Evolutionary conservation across 2,329 filamentous ascomycete genomes (phyloP).

Genomic region (Aspergillus sp.): DNA sequence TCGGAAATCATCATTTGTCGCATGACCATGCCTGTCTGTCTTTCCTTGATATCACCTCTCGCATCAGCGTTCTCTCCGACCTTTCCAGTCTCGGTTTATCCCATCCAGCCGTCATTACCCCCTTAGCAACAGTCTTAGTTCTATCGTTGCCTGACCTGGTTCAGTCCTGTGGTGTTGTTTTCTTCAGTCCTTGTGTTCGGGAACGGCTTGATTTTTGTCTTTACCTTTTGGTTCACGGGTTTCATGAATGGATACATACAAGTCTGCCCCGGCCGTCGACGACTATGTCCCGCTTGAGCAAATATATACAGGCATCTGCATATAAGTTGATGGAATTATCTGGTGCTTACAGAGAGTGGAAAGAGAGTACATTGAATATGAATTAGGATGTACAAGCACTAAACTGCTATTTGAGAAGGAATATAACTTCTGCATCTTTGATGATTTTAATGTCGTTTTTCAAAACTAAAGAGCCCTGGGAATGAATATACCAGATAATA

Average conservation of each 20-base stretch:
- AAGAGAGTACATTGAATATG: not conserved
- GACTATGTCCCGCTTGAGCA: not conserved
- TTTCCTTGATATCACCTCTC: conserved; percentile 8
- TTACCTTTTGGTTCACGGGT: not conserved
- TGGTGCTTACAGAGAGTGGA: not conserved
- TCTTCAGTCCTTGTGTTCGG: not conserved
- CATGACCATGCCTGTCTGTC: conserved; percentile 18
- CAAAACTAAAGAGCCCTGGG: not conserved
- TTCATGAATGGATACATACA: not conserved
- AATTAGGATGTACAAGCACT: not conserved
- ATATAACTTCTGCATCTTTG: not conserved
- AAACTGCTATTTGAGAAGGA: not conserved
- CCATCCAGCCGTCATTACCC: conserved; percentile 8
- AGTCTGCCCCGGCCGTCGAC: not conserved
- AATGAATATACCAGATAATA: not conserved
- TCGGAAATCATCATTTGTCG: conserved; percentile 18
- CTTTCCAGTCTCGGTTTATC: conserved; percentile 15
- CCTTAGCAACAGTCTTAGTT: conserved; percentile 6
- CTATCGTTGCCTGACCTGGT: conserved; percentile 21
- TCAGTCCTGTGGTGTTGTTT: not conserved
- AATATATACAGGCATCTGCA: conserved; percentile 6
- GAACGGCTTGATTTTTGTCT: not conserved
- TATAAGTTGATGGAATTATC: not conserved
- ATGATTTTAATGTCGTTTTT: not conserved
- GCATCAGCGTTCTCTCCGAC: conserved; percentile 13